Evolutionary conservation across 2,329 filamentous ascomycete genomes (phyloP), one percentile per base, ranked within the genome.

Genomic region (Orbilia blumenaviensis): DNA sequence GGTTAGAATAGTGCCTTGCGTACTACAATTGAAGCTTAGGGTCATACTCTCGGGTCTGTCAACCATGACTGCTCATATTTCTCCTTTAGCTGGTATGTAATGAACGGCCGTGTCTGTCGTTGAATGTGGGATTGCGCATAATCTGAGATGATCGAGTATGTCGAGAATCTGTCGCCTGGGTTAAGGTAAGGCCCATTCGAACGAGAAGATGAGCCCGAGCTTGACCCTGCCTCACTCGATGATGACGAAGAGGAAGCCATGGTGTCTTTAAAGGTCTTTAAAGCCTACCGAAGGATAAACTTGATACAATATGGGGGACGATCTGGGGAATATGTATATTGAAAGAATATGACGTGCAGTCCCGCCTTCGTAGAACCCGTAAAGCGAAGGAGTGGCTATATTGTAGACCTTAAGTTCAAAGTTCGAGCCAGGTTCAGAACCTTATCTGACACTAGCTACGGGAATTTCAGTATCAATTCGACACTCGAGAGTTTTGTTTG

Each of bases 31-130:
- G 18, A 21, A 36, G 34, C n/a, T 41, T 16, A 18, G 12, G 16
- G 4, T 21, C 63, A 48, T 75, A 58, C 71, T 7, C 62, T 61
- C 12, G 69, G 48, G 36, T 75, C 71, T 6, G 27, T 56, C 8
- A 75, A 14, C 71, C 71, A 75, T 12, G 63, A 29, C 21, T 68
- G 71, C 27, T 68, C 21, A 42, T 75, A 75, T 50, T 52, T 32
- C 1, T 32, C 54, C 42, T 68, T 64, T 9, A 75, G 21, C 8
- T 58, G 62, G 21, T 63, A 75, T 10, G 69, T 75, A 56, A 75
- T 32, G 25, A 75, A 75, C 3, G 69, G 63, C 27, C 56, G 48
- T 38, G 42, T 67, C 32, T 52, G 56, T 41, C 34, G 38, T 32
- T 75, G 69, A 41, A 67, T 67, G 25, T 63, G 18, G 12, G 69